Percentiles rank a stretch among this genome's conserved stretches.
Conservation (phyloP, 2,329 filamentous ascomycete genomes). For the Penicillium capsulatum region DNA sequence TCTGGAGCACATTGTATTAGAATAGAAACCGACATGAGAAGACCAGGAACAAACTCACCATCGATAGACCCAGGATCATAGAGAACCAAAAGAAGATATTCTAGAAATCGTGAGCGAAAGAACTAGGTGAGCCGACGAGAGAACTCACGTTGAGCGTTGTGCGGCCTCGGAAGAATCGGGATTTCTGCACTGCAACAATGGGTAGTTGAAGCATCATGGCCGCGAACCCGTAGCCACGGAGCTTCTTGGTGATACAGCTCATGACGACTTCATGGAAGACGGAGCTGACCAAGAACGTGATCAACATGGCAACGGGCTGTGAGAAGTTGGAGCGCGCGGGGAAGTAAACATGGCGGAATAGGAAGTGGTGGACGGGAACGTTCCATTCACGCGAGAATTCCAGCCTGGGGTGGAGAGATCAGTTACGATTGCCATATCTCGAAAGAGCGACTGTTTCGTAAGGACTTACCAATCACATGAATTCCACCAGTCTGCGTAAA, state of each 20-base stretch:
- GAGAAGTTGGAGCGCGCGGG: slow-evolving; percentile 74
- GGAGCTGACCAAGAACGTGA: slow-evolving; percentile 88
- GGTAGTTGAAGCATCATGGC: slow-evolving; percentile 97
- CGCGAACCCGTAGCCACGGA: slow-evolving; percentile 87
- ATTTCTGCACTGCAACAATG: slow-evolving; percentile 86
- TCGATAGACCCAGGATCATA: slow-evolving; percentile 79
- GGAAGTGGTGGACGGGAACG: slow-evolving; percentile 93
- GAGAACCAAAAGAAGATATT: slow-evolving; percentile 88
- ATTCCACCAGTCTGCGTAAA: slow-evolving; percentile 76
- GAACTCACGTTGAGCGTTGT: slow-evolving; percentile 66
- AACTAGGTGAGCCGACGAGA: background rate
- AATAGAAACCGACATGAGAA: background rate
- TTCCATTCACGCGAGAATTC: slow-evolving; percentile 98
- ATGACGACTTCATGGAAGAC: slow-evolving; percentile 92
- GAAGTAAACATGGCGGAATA: slow-evolving; percentile 88
- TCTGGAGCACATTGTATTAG: slow-evolving; percentile 33
- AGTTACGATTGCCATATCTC: background rate
- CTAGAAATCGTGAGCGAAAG: slow-evolving; percentile 23
- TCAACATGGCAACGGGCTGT: slow-evolving; percentile 70
- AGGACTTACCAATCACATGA: slow-evolving; percentile 46
- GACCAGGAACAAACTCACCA: slow-evolving; percentile 55
- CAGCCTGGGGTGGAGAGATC: slow-evolving; percentile 53
- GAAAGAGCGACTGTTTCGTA: background rate
- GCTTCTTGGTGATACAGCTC: slow-evolving; percentile 96
- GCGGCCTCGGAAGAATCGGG: slow-evolving; percentile 67